Percentiles rank a stretch among this genome's conserved stretches.
Evolutionary conservation across 352 stramenopile species (phyloP).

Genomic region (Pythium folliculosum): DNA sequence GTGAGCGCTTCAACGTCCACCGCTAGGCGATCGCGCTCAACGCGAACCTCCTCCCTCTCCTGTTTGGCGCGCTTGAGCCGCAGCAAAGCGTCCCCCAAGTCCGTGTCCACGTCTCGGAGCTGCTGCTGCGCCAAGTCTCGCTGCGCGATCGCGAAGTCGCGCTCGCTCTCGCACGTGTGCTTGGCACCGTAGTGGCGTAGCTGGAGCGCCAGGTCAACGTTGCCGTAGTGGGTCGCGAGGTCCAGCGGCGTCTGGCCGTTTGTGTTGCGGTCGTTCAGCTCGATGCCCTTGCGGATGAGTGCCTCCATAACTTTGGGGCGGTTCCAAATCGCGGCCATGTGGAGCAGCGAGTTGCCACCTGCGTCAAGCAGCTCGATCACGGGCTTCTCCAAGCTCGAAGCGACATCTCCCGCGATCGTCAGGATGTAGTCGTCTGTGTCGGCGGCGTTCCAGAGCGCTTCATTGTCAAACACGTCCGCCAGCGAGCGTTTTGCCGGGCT

Average conservation of each 20-base stretch:
- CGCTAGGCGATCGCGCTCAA: constrained; percentile 50
- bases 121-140: constrained; percentile 46
- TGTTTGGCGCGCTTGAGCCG: constrained; percentile 43
- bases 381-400: constrained; percentile 27
- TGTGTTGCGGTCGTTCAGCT: constrained; percentile 50
- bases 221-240: constrained; percentile 56
- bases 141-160: constrained; percentile 56
- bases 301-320: constrained; percentile 50
- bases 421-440: constrained; percentile 54
- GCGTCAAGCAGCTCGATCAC: constrained; percentile 35
- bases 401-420: constrained; percentile 40
- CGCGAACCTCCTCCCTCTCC: constrained; percentile 50
- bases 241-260: constrained; percentile 56
- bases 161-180: constrained; percentile 58
- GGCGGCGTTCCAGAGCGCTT: constrained; percentile 57
- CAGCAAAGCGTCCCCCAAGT: constrained; percentile 37
- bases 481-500: not conserved
- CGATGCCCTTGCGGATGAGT: constrained; percentile 42
- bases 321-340: constrained; percentile 56
- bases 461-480: constrained; percentile 54
- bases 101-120: constrained; percentile 34
- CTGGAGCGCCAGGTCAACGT: constrained; percentile 54
- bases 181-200: constrained; percentile 62
- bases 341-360: constrained; percentile 50
- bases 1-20: constrained; percentile 25